Evolutionary conservation across 2,329 filamentous ascomycete species (phyloP), one percentile per base, ranked within the genome.

Genomic region (Dryadomyces quercus-mongolicae): DNA sequence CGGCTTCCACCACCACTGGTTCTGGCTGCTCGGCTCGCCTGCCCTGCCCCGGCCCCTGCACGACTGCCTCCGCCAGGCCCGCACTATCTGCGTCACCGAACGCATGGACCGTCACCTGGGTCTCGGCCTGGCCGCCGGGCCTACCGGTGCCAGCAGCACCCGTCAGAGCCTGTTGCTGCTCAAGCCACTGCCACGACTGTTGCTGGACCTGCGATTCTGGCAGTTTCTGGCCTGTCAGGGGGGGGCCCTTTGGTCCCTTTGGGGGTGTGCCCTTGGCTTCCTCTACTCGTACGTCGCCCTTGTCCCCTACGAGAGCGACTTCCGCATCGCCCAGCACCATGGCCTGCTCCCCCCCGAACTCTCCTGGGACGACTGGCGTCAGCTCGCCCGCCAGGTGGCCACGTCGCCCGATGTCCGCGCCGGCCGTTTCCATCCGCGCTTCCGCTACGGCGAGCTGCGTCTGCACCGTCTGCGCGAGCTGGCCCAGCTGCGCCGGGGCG

Each of bases 371-470:
- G n/a, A 45, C 22, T 75, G 72, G 74, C 68, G 65, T 34, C 42
- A 18, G 2, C 63, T 71, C 20, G 57, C 63, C 1, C 57, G 53
- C 36, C 58, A 69, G 52, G 58, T 74, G 9, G 55, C 65, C 12
- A 53, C 60, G 4, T 57, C 60, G 16, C 57, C 61, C 38, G 59
- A 63, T 50, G 66, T 71, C 36, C 59, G 66, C 5, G 51, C 52
- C n/a, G 43, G 60, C 1, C 48, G 60, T 2, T 59, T 72, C 38
- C 61, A 73, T 54, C 55, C 46, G 42, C 70, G 70, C 1, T 75
- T 71, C 56, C 52, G 61, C 48, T 70, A 69, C 53, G 71, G 69
- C 18, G 72, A 75, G 62, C 67, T 75, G 13, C 66, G 70, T 4
- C 57, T 71, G 16, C 62, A 64, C 53, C 66, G 69, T 0, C 62